phyloP scores from a whole-genome alignment of 352 stramenopile genomes.

The Peronospora belbahrii region DNA sequence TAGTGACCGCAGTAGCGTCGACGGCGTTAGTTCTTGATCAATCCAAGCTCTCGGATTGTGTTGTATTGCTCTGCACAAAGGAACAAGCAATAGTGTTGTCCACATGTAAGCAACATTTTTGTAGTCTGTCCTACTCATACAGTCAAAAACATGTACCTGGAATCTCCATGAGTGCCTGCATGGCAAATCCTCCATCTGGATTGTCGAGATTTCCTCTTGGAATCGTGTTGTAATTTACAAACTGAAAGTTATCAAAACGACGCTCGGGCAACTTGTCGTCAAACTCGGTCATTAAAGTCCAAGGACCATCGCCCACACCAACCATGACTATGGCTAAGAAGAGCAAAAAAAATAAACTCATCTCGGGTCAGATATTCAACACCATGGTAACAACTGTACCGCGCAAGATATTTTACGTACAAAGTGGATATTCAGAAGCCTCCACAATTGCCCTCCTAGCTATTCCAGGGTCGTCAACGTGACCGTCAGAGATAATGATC shows the following conservation, averaged over 20 bases:
- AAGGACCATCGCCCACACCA: slow-evolving; percentile 69
- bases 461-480: slow-evolving; percentile 56
- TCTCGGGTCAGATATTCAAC: background rate
- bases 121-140: too few relatives aligned
- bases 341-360: slow-evolving; percentile 3
- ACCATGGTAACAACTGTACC: background rate
- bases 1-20: background rate
- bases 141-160: slow-evolving; percentile 37
- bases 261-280: slow-evolving; percentile 60
- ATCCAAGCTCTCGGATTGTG: slow-evolving; percentile 34
- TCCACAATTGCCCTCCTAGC: slow-evolving; percentile 56
- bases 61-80: slow-evolving; percentile 48
- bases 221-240: slow-evolving; percentile 71
- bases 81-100: background rate
- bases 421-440: slow-evolving; percentile 71
- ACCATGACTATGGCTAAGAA: slow-evolving; percentile 47
- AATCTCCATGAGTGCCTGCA: slow-evolving; percentile 41
- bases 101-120: slow-evolving; percentile 13
- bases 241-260: slow-evolving; percentile 81
- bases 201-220: slow-evolving; percentile 28
- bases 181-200: slow-evolving; percentile 34
- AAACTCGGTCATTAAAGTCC: slow-evolving; percentile 71
- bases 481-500: slow-evolving; percentile 71
- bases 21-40: slow-evolving; percentile 27
- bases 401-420: slow-evolving; percentile 19